phyloP scores from a whole-genome alignment of 371 early-diverging fungal species.

The Mortierella sp. region DNA sequence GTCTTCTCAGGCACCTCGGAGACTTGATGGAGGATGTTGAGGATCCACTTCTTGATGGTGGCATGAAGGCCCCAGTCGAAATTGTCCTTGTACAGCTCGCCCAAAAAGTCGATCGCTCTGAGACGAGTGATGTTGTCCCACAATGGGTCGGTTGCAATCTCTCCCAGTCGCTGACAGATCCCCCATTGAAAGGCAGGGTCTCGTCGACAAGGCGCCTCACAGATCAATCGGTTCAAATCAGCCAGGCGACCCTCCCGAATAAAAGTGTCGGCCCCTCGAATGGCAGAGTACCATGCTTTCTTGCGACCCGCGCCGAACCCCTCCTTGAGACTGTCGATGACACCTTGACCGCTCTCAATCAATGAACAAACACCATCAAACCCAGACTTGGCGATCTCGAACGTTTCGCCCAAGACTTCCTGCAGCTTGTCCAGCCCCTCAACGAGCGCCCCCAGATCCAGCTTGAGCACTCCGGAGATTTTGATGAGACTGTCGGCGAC shows the following conservation, averaged over 20 bases:
- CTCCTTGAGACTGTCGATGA: no score
- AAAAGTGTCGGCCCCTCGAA: conserved; percentile 7
- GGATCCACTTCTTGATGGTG: background rate
- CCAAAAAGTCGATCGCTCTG: conserved; percentile 1
- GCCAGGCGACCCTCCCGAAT: conserved; percentile 6
- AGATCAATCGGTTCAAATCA: background rate
- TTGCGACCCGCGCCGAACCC: no score
- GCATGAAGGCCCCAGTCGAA: background rate
- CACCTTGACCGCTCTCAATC: no score
- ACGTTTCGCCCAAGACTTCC: background rate
- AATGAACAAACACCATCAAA: no score
- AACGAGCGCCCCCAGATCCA: background rate
- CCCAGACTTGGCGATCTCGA: no score
- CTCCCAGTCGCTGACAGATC: conserved; percentile 10
- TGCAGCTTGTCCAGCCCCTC: background rate
- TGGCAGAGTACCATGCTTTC: conserved; percentile 19
- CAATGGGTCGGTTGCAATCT: background rate
- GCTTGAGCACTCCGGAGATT: background rate
- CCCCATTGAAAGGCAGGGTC: conserved; percentile 15
- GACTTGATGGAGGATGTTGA: conserved; percentile 10
- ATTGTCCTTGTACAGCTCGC: background rate
- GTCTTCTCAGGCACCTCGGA: no score
- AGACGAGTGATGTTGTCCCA: background rate
- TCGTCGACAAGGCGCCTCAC: conserved; percentile 1
- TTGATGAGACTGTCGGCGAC: background rate